Conservation (phyloP, 1,284 basidiomycete species). For the Ceratobasidium sp. region DNA sequence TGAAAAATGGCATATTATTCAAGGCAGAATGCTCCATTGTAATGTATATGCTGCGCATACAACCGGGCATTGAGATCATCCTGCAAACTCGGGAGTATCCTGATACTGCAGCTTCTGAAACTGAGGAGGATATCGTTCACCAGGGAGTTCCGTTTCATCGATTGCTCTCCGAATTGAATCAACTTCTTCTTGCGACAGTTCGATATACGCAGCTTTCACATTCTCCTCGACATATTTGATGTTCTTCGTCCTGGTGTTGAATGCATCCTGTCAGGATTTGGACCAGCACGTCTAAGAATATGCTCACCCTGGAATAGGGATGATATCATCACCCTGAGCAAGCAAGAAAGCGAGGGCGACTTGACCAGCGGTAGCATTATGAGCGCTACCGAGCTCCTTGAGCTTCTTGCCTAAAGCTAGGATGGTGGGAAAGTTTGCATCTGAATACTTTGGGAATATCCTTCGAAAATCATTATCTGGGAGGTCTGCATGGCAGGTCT, state of each 20-base stretch:
- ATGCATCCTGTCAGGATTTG: neutral
- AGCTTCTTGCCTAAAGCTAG: constrained; percentile 59
- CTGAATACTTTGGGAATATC: constrained; percentile 47
- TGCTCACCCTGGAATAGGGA: constrained; percentile 59
- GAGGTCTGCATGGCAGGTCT: constrained; percentile 30
- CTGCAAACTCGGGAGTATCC: constrained; percentile 23
- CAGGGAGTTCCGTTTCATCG: constrained; percentile 47
- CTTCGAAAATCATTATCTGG: constrained; percentile 24
- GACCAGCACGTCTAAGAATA: neutral
- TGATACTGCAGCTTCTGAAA: constrained; percentile 10
- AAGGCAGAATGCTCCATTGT: no score
- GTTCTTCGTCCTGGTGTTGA: constrained; percentile 36
- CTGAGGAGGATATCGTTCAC: constrained; percentile 10
- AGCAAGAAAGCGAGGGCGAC: constrained; percentile 68
- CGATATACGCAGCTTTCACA: constrained; percentile 50
- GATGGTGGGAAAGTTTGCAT: constrained; percentile 65
- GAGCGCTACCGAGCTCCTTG: constrained; percentile 51
- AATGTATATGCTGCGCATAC: no score
- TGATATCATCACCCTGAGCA: constrained; percentile 60
- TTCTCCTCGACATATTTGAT: constrained; percentile 56
- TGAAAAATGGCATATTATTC: no score
- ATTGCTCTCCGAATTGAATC: constrained; percentile 51
- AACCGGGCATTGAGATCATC: no score
- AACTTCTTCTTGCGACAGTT: constrained; percentile 53
- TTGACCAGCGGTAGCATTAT: constrained; percentile 60